phyloP scores from a whole-genome alignment of 2,329 filamentous ascomycete species.

The Curvularia spicifera region DNA sequence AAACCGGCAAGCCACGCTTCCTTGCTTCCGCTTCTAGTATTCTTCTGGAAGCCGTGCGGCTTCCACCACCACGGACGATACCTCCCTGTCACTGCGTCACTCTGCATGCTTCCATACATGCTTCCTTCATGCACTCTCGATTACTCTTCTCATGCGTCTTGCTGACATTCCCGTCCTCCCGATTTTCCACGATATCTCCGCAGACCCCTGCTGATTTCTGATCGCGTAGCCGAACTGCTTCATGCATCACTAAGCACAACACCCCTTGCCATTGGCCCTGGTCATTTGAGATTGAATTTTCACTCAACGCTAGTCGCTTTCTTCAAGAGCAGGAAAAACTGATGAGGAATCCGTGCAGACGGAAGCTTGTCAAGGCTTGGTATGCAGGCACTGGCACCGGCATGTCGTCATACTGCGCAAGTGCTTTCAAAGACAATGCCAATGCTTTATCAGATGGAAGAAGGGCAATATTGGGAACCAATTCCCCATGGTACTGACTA shows the following conservation, averaged over 20 bases:
- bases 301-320: neutral
- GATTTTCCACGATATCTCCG: neutral
- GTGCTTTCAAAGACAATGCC: neutral
- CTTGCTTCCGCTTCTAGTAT: constrained; percentile 17
- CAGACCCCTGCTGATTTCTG: constrained; percentile 12
- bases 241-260: constrained; percentile 24
- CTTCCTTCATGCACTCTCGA: neutral
- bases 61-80: constrained; percentile 18
- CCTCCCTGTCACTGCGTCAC: constrained; percentile 5
- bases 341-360: neutral
- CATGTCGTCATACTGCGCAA: constrained; percentile 4
- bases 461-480: neutral
- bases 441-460: neutral
- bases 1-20: constrained; percentile 4
- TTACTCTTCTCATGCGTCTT: constrained; percentile 8
- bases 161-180: constrained; percentile 2
- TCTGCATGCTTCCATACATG: constrained; percentile 6
- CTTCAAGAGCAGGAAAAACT: neutral
- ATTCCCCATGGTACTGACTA: too few species aligned
- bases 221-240: constrained; percentile 14
- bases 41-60: constrained; percentile 22
- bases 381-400: neutral
- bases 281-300: neutral
- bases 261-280: constrained; percentile 5
- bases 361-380: constrained; percentile 4